These are phyloP conservation scores for Xerocomellus chrysenteron DNA, from an alignment of 768 basidiomycete genomes.

Conservation along the genomic window DNA sequence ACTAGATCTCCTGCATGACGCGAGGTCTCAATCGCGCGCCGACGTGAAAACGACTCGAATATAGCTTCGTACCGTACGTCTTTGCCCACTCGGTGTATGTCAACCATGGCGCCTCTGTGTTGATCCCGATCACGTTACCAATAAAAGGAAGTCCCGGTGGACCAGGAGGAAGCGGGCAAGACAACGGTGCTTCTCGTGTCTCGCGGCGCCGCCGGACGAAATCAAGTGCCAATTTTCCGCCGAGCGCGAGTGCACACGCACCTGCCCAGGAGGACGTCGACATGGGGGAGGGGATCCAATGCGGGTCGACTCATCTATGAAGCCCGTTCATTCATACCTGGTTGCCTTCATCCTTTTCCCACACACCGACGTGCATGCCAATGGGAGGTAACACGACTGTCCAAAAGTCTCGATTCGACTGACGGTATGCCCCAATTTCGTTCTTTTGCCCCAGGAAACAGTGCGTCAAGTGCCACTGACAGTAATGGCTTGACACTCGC, in stretches of 20 bases:
- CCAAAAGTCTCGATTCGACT: no score
- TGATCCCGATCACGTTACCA: slow-evolving; percentile 38
- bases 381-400: background rate
- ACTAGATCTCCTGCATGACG: slow-evolving; percentile 39
- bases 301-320: background rate
- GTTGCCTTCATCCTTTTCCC: background rate
- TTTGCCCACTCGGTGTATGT: slow-evolving; percentile 39
- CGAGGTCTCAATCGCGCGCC: background rate
- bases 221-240: background rate
- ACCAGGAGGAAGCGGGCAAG: slow-evolving; percentile 33
- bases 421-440: no score
- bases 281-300: background rate
- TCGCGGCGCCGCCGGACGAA: background rate
- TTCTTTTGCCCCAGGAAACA: no score
- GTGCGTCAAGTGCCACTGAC: no score
- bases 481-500: no score
- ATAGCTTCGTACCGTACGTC: slow-evolving; percentile 26
- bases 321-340: background rate
- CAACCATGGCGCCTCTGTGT: slow-evolving; percentile 33
- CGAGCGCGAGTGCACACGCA: background rate
- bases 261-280: background rate
- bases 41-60: background rate
- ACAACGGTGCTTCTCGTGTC: background rate
- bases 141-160: slow-evolving; percentile 36
- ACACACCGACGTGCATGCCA: slow-evolving; percentile 3